Base-by-base conservation (phyloP, 345 rosid species). In the Garcia nutans region DNA sequence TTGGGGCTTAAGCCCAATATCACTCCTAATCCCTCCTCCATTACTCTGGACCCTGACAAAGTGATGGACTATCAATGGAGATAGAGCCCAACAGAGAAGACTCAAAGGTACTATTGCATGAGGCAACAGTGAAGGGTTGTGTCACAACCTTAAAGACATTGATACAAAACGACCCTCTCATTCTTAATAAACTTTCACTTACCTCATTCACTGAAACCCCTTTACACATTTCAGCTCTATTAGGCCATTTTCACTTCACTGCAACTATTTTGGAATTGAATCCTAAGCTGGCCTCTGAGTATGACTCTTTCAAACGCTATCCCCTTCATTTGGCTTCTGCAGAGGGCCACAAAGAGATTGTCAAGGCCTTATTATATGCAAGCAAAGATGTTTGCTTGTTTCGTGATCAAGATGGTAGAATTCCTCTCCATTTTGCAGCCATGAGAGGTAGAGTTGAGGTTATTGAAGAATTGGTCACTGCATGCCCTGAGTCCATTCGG, bases 241-340 rank as follows among this genome's bases (percentile, higher is more conserved):
- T 44, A 1, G 78, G 72, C 11, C 78, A 66, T 24, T 24, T 66
- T 23, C 72, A 65, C 12, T 75, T 75, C 72, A 54, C 78, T 12
- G 2, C 11, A n/a, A 37, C 49, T 8, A 20, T 75, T 55, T 65
- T 75, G 2, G 16, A 10, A 20, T 17, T 3, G 12, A n/a, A 24
- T 11, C 72, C 78, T 3, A 16, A 57, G 8, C n/a, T 66, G 28
- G 54, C 66, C 13, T 8, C 55, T 1, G 58, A 56, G 11, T 9
- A 5, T 2, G 65, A 75, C 55, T n/a, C n/a, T 1, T 9, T 37
- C 3, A 16, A 50, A 16, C 65, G 31, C 1, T 22, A 24, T 55
- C 72, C 78, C 0, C 72, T 75, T 58, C 78, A 75, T 37, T 26
- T 67, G 37, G 78, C 73, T 23, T 41, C 72, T 5, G 78, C 78